Conservation (phyloP, 202 grass and related monocot species). For the Musa balbisiana region DNA sequence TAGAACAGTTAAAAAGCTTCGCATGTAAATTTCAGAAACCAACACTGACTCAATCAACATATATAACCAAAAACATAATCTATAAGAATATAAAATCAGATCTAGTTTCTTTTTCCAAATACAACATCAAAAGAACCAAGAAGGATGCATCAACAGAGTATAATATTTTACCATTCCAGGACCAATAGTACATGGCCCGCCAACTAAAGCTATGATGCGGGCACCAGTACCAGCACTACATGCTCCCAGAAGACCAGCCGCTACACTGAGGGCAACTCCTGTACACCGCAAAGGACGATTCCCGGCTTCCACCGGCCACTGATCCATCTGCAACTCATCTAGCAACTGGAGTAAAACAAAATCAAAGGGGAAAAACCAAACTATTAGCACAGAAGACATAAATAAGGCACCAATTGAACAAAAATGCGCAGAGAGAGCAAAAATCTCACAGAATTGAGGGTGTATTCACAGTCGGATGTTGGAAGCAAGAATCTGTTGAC, state of each 20-base stretch:
- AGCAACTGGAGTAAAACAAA: slow-evolving; percentile 46
- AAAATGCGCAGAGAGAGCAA: slow-evolving; percentile 2
- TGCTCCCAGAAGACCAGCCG: slow-evolving; percentile 77
- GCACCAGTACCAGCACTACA: slow-evolving; percentile 84
- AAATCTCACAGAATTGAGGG: slow-evolving; percentile 58
- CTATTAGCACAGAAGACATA: not conserved
- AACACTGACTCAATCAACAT: not conserved
- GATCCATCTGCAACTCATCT: slow-evolving; percentile 84
- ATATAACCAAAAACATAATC: not conserved
- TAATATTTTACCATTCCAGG: slow-evolving; percentile 79
- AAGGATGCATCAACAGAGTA: slow-evolving; percentile 7
- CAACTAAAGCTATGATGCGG: slow-evolving; percentile 74
- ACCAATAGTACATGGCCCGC: slow-evolving; percentile 80
- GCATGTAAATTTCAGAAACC: not conserved
- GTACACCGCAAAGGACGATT: slow-evolving; percentile 77
- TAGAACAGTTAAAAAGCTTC: not conserved
- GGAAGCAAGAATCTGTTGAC: slow-evolving; percentile 85
- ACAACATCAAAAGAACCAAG: not conserved
- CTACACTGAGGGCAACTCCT: slow-evolving; percentile 78
- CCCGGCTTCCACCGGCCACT: slow-evolving; percentile 68
- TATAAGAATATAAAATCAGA: not conserved
- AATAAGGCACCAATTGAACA: not conserved
- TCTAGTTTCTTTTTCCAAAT: too few species aligned
- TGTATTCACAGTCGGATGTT: slow-evolving; percentile 69
- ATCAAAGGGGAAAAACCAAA: slow-evolving; percentile 4